Conservation (phyloP, 148 eudicot species). For the Diospyros kaki region DNA sequence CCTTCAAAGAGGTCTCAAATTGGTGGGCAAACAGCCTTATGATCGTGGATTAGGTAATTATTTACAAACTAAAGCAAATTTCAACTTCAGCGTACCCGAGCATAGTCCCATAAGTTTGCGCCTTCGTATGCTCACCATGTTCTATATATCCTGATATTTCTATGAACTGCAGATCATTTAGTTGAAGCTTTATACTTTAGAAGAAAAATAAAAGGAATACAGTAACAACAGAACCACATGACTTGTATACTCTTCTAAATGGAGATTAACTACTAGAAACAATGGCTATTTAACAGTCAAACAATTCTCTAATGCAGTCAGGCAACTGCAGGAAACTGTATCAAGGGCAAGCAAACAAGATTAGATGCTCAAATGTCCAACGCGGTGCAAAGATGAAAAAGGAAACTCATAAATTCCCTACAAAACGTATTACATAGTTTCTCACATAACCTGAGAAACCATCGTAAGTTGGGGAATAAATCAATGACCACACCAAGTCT, state of each 20-base stretch:
- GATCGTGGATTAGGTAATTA: not conserved
- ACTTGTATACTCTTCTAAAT: not conserved
- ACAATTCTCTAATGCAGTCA: not conserved
- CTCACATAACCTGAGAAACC: too few species aligned
- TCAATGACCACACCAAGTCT: not conserved
- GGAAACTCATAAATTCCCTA: not conserved
- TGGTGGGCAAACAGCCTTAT: not conserved
- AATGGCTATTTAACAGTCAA: not conserved
- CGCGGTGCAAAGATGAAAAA: not conserved
- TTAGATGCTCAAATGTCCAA: not conserved
- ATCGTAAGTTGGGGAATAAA: not conserved
- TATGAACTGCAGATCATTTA: conserved; percentile 6
- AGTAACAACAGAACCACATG: not conserved
- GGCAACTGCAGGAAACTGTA: not conserved
- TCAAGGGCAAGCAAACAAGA: not conserved
- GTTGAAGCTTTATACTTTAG: not conserved
- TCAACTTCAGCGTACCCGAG: conserved; percentile 34
- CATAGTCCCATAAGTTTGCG: conserved; percentile 39
- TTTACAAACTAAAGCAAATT: not conserved
- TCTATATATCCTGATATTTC: conserved; percentile 2
- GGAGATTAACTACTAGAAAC: not conserved
- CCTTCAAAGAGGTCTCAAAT: not conserved
- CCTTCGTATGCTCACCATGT: conserved; percentile 56
- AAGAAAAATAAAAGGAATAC: not conserved
- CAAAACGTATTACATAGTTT: not conserved